Percentiles rank a stretch among this genome's conserved stretches.
Conservation (phyloP, 2,329 filamentous ascomycete genomes). For the Passalora sequoiae region DNA sequence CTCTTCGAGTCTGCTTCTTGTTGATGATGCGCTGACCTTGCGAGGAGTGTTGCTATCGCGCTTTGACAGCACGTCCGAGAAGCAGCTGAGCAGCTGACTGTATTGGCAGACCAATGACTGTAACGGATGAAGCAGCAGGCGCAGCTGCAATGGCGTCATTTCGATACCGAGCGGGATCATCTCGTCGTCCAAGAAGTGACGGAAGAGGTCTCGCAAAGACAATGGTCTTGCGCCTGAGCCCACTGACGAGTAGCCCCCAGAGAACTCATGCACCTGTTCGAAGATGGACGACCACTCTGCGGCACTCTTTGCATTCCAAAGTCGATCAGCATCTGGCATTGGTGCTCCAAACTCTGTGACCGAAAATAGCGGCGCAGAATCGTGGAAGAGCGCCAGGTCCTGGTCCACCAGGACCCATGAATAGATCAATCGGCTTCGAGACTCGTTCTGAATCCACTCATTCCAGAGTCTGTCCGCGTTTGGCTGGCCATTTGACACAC, state of each 20-base stretch:
- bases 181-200: constrained; percentile 62
- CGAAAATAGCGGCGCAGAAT: constrained; percentile 58
- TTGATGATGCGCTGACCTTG: constrained; percentile 55
- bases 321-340: constrained; percentile 57
- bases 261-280: constrained; percentile 55
- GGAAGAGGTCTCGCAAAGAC: constrained; percentile 62
- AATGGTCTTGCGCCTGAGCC: constrained; percentile 49
- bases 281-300: constrained; percentile 57
- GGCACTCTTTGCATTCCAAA: constrained; percentile 59
- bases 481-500: constrained; percentile 44
- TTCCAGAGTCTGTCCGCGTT: constrained; percentile 54
- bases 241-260: constrained; percentile 50
- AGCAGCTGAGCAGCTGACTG: constrained; percentile 60
- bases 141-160: constrained; percentile 55
- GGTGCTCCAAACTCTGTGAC: constrained; percentile 61
- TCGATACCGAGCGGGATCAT: constrained; percentile 49
- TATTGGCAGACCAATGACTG: constrained; percentile 62
- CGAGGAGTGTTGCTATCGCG: constrained; percentile 40
- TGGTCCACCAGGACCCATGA: constrained; percentile 72
- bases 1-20: constrained; percentile 57
- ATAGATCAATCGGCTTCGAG: constrained; percentile 62
- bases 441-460: constrained; percentile 61
- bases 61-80: constrained; percentile 51
- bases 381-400: constrained; percentile 63
- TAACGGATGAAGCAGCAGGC: constrained; percentile 63